Evolutionary conservation across 768 basidiomycete species (phyloP).

Genomic region (Termitomyces sp.): DNA sequence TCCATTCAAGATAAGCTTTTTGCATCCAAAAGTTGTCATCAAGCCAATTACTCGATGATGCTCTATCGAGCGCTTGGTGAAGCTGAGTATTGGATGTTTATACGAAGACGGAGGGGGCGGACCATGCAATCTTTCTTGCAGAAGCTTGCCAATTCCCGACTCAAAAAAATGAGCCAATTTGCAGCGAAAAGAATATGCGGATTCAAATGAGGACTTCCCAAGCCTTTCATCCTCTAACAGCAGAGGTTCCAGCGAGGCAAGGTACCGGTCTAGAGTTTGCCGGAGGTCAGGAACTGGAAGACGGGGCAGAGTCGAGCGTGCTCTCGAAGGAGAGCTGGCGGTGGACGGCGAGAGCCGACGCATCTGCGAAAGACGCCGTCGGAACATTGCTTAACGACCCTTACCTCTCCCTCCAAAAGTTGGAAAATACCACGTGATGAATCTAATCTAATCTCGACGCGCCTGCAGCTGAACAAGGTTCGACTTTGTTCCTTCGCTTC

Average conservation of each 20-base stretch:
- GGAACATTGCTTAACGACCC: constrained; percentile 9
- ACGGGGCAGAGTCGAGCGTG: constrained; percentile 38
- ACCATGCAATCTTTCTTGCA: constrained; percentile 77
- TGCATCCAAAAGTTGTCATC: constrained; percentile 91
- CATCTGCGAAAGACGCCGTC: constrained; percentile 13
- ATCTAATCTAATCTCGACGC: constrained; percentile 24
- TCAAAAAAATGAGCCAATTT: constrained; percentile 68
- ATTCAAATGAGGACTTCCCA: constrained; percentile 44
- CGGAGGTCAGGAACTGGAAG: constrained; percentile 80
- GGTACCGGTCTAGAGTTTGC: constrained; percentile 70
- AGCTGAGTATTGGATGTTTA: constrained; percentile 14
- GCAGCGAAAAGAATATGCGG: constrained; percentile 47
- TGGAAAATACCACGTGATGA: constrained; percentile 15
- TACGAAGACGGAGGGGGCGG: constrained; percentile 16
- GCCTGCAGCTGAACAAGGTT: neutral
- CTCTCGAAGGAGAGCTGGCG: neutral
- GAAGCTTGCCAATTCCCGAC: constrained; percentile 55
- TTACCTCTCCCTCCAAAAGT: neutral
- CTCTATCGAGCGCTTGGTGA: constrained; percentile 65
- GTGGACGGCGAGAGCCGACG: constrained; percentile 15
- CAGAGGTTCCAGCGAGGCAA: constrained; percentile 73
- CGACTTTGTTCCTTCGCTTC: neutral
- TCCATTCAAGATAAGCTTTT: constrained; percentile 84
- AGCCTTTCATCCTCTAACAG: constrained; percentile 67
- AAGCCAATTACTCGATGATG: constrained; percentile 89